phyloP scores from a whole-genome alignment of 2,329 filamentous ascomycete genomes.

The Byssochlamys sp. region DNA sequence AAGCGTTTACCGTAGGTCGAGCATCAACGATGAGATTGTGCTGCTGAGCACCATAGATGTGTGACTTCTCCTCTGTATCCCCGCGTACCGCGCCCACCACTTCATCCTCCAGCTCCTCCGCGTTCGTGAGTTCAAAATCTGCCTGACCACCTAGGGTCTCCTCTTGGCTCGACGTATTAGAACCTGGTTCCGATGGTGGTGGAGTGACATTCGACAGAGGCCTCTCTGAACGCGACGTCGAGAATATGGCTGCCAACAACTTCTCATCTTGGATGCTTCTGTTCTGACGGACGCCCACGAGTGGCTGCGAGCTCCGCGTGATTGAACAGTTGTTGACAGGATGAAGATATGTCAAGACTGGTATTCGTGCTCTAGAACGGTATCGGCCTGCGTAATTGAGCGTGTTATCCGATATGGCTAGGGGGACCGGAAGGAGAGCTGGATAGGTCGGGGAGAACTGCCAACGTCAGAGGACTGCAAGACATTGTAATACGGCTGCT shows the following conservation, averaged over 20 bases:
- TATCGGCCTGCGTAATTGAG: conserved; percentile 87
- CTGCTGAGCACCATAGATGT: conserved; percentile 84
- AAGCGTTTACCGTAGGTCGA: conserved; percentile 83
- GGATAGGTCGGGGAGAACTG: conserved; percentile 89
- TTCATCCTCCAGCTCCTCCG: conserved; percentile 61
- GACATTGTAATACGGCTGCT: conserved; percentile 1
- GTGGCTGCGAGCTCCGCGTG: conserved; percentile 83
- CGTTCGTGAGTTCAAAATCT: conserved; percentile 48
- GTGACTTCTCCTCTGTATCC: conserved; percentile 52
- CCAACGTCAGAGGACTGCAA: conserved; percentile 13
- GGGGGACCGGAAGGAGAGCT: conserved; percentile 70
- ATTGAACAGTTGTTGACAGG: conserved; percentile 95
- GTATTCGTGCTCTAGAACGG: conserved; percentile 79
- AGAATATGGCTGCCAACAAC: conserved; percentile 84
- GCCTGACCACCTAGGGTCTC: conserved; percentile 35
- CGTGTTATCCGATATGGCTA: conserved; percentile 88
- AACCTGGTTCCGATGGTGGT: conserved; percentile 33
- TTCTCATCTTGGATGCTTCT: conserved; percentile 93
- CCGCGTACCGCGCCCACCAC: conserved; percentile 47
- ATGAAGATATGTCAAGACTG: conserved; percentile 86
- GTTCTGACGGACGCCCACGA: conserved; percentile 75
- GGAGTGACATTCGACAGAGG: conserved; percentile 32
- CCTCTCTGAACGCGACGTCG: conserved; percentile 50
- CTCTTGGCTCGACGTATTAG: conserved; percentile 41
- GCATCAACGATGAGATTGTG: conserved; percentile 93